Percentiles rank a stretch among this genome's conserved stretches.
Evolutionary conservation across 1,284 basidiomycete genomes (phyloP).

Genomic region (Rhizoctonia solani): DNA sequence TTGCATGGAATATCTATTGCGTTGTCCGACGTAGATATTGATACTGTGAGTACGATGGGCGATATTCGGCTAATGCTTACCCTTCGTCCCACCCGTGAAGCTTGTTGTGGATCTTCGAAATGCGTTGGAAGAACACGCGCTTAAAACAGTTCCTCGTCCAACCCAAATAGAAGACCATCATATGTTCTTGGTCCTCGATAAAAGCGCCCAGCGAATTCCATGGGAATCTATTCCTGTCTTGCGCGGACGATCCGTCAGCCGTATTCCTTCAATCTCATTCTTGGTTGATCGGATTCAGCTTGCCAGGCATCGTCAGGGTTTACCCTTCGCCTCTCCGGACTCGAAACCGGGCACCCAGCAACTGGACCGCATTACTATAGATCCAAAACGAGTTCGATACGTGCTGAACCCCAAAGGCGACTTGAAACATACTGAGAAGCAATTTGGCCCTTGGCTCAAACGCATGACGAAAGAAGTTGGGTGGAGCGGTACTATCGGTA

Average conservation of each 20-base stretch:
- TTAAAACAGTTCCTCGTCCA: slow-evolving; percentile 46
- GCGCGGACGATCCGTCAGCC: slow-evolving; percentile 82
- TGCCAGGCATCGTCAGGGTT: slow-evolving; percentile 51
- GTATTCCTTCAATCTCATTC: slow-evolving; percentile 89
- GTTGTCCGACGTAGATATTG: slow-evolving; percentile 90
- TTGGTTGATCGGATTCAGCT: slow-evolving; percentile 79
- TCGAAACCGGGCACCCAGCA: slow-evolving; percentile 16
- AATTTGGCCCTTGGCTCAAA: slow-evolving; percentile 78
- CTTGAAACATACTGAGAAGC: slow-evolving; percentile 78
- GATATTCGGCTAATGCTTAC: background rate
- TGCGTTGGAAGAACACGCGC: slow-evolving; percentile 69
- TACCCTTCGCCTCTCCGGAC: slow-evolving; percentile 33
- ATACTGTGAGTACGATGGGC: slow-evolving; percentile 60
- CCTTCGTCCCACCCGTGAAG: slow-evolving; percentile 39
- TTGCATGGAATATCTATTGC: slow-evolving; percentile 89
- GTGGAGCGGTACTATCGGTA: slow-evolving; percentile 84
- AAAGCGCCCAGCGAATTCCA: slow-evolving; percentile 85
- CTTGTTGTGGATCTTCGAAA: slow-evolving; percentile 68
- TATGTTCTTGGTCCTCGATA: slow-evolving; percentile 88
- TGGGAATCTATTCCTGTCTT: slow-evolving; percentile 96
- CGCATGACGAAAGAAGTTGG: slow-evolving; percentile 63
- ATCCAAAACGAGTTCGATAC: slow-evolving; percentile 76
- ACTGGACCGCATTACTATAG: slow-evolving; percentile 58
- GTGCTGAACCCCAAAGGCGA: slow-evolving; percentile 94
- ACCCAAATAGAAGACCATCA: slow-evolving; percentile 55